These are phyloP conservation scores for Dactylorhiza incarnata DNA, from an alignment of 106 monocot genomes.

Conservation along the genomic window DNA sequence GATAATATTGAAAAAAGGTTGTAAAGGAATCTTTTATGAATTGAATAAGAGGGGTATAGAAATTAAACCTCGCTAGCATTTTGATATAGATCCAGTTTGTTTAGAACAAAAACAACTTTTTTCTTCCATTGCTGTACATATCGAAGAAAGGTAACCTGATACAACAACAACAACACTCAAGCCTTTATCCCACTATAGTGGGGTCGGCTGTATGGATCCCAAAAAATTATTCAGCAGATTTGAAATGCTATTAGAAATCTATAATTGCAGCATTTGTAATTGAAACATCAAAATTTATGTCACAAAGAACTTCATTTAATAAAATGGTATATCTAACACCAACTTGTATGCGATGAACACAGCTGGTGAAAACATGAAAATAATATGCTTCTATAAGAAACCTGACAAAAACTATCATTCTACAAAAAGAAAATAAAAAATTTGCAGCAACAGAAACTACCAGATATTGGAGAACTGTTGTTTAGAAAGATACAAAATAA, in stretches of 20 bases:
- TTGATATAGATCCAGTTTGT: slow-evolving; percentile 85
- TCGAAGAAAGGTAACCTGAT: slow-evolving; percentile 74
- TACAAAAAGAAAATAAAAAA: too few relatives aligned
- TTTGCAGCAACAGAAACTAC: too few relatives aligned
- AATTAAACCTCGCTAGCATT: slow-evolving; percentile 71
- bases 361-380: not conserved
- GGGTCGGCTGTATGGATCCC: too few relatives aligned
- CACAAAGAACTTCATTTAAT: not conserved
- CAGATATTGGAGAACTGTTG: too few relatives aligned
- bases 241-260: not conserved
- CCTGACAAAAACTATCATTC: too few relatives aligned
- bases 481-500: too few relatives aligned
- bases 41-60: slow-evolving; percentile 3
- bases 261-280: not conserved
- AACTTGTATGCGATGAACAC: not conserved
- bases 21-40: not conserved
- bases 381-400: too few relatives aligned
- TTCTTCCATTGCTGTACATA: slow-evolving; percentile 97
- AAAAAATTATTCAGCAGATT: slow-evolving; percentile 2
- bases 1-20: not conserved
- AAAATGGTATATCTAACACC: not conserved
- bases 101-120: slow-evolving; percentile 87
- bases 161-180: too few relatives aligned
- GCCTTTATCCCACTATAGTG: too few relatives aligned
- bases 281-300: not conserved